Percentiles rank a stretch among this genome's conserved stretches.
Conservation (phyloP, 805 yeast species). For the Starmerella asiatica region DNA sequence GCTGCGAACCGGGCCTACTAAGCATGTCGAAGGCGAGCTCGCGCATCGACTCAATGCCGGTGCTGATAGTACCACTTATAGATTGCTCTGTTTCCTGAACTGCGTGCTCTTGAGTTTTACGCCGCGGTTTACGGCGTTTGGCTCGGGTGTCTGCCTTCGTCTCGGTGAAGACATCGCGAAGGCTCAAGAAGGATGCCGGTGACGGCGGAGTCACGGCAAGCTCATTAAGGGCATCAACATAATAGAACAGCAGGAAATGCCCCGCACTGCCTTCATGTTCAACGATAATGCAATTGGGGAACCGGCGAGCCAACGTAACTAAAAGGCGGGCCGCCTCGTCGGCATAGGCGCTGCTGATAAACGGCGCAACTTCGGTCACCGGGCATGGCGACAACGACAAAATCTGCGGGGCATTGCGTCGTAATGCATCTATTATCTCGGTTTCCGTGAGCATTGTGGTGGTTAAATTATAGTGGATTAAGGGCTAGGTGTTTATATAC, state of each 20-base stretch:
- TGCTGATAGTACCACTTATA: background rate
- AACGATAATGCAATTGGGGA: slow-evolving; percentile 3
- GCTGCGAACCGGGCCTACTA: background rate
- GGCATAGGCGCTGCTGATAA: background rate
- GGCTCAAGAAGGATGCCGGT: no score
- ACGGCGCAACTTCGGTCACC: no score
- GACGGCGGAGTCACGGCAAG: background rate
- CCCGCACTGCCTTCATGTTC: slow-evolving; percentile 10
- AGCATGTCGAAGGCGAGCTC: background rate
- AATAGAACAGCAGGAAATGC: slow-evolving; percentile 7
- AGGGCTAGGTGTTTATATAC: no score
- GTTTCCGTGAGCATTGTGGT: background rate
- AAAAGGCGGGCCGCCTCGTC: background rate
- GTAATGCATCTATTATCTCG: background rate
- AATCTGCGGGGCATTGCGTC: background rate
- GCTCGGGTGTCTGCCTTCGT: background rate
- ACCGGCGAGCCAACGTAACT: background rate
- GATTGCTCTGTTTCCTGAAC: no score
- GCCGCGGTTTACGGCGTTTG: background rate
- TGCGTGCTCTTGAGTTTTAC: background rate
- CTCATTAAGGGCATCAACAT: slow-evolving; percentile 1
- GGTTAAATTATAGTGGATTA: no score
- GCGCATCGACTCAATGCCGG: background rate
- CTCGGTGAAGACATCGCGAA: background rate
- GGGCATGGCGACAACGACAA: slow-evolving; percentile 1